Evolutionary conservation across 306 rosid species (phyloP).

Genomic region (Mimosa bimucronata): DNA sequence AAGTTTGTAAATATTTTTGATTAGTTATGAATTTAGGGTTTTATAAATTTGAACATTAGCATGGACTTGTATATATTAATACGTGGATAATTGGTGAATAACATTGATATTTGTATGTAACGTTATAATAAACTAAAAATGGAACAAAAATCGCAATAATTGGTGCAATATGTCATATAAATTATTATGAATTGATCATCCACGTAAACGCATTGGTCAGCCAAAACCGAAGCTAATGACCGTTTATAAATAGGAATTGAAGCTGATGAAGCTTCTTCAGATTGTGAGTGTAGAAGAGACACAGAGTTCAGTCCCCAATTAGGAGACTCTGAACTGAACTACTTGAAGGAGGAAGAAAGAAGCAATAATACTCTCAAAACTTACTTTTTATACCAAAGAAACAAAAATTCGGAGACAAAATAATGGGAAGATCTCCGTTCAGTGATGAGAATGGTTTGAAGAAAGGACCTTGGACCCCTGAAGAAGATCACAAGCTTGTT

Average conservation of each 20-base stretch:
- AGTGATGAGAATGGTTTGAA: constrained; percentile 46
- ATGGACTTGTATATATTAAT: background rate
- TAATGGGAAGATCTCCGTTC: constrained; percentile 43
- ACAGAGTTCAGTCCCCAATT: background rate
- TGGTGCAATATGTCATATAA: background rate
- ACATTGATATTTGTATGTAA: background rate
- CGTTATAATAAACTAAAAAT: background rate
- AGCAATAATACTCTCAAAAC: background rate
- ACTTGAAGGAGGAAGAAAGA: constrained; percentile 12
- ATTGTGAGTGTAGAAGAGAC: constrained; percentile 26
- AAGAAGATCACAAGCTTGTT: constrained; percentile 43
- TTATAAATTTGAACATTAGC: background rate
- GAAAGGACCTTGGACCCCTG: constrained; percentile 52
- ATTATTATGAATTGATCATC: background rate
- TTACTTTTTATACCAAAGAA: background rate
- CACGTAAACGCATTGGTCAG: background rate
- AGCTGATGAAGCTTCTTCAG: background rate
- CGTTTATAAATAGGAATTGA: constrained; percentile 32
- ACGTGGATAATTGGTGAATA: background rate
- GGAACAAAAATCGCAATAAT: background rate
- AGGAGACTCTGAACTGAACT: background rate
- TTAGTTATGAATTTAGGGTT: background rate
- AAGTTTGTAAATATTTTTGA: background rate
- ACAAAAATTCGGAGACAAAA: too few species aligned
- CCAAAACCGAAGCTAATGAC: background rate